These are phyloP conservation scores for Madurella fahalii DNA, from an alignment of 2,329 filamentous ascomycete genomes.

Conservation along the genomic window DNA sequence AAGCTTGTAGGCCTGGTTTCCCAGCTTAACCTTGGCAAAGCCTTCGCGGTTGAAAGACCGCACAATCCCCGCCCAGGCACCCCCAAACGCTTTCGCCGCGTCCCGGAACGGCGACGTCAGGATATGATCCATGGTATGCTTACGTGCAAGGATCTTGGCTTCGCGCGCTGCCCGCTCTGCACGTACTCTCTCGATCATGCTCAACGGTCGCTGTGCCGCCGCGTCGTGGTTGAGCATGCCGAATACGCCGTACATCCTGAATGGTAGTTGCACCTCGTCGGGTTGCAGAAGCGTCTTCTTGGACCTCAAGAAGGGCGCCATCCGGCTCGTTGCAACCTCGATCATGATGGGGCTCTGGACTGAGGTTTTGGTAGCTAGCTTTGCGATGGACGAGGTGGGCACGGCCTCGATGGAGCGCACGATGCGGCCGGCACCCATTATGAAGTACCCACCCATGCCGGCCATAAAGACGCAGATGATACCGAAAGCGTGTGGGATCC, in stretches of 20 bases:
- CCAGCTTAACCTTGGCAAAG: slow-evolving; percentile 48
- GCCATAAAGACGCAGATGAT: slow-evolving; percentile 57
- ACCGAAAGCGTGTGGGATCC: slow-evolving; percentile 55
- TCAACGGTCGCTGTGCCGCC: slow-evolving; percentile 5
- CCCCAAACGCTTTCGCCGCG: slow-evolving; percentile 38
- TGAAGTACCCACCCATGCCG: slow-evolving; percentile 55
- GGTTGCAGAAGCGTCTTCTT: slow-evolving; percentile 41
- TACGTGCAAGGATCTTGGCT: slow-evolving; percentile 36
- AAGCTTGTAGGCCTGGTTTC: slow-evolving; percentile 50
- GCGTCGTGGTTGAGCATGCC: slow-evolving; percentile 2
- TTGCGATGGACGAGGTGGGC: slow-evolving; percentile 30
- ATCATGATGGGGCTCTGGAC: slow-evolving; percentile 40
- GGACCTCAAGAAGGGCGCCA: slow-evolving; percentile 45
- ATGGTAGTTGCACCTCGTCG: slow-evolving; percentile 35
- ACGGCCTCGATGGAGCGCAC: slow-evolving; percentile 56
- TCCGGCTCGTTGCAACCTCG: slow-evolving; percentile 49
- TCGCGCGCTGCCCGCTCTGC: slow-evolving; percentile 36
- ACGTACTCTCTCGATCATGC: slow-evolving; percentile 27
- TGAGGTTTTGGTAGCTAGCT: slow-evolving; percentile 5
- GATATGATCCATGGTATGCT: slow-evolving; percentile 53
- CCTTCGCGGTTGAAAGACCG: slow-evolving; percentile 54
- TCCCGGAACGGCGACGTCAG: slow-evolving; percentile 56
- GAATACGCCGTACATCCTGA: slow-evolving; percentile 31
- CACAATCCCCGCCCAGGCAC: slow-evolving; percentile 43
- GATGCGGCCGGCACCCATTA: slow-evolving; percentile 54